Evolutionary conservation across 306 rosid genomes (phyloP), one percentile per base, ranked within the genome.

Genomic region (Morella rubra): DNA sequence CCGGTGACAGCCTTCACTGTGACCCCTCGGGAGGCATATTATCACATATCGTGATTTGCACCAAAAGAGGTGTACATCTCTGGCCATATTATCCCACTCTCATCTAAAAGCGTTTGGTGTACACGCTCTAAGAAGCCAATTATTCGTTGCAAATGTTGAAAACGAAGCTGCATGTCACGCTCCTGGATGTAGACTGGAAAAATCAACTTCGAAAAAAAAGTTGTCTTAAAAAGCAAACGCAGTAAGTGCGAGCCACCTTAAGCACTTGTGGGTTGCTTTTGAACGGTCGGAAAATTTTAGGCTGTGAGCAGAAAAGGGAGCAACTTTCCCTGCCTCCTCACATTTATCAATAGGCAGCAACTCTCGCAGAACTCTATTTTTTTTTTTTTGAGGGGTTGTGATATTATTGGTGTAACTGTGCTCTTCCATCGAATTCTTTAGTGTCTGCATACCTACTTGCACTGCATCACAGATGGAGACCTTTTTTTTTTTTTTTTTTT

Each of bases 171-270:
- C 10, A 44, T 65, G 7, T 18, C 52, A 44, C 52, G 71, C 71
- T n/a, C 72, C 1, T 44, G 52, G 15, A 67, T 3, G 74, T 12
- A 56, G 15, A 20, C 8, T 71, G 40, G 55, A 16, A 41, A 13
- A 7, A 4, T 20, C 2, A 16, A 18, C 49, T 9, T 20, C 6
- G 7, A 0, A 27, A 54, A 72, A 60, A 13, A 46, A 41, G 1
- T 22, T 64, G 75, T 58, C 52, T 32, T 3, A 41, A 6, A 77
- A 70, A 77, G 71, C 44, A 22, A 49, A 47, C 32, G 72, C 81
- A 71, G 59, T 20, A 14, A 60, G 19, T 60, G 51, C 72, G 72
- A 47, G 11, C 60, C 81, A 16, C 5, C 27, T 0, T 52, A 5
- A 12, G 3, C 22, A 1, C n/a, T 10, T 16, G 18, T 54, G 68